Base-by-base conservation (phyloP, 192 early-diverging fungal genomes). In the Coemansia furcata region DNA sequence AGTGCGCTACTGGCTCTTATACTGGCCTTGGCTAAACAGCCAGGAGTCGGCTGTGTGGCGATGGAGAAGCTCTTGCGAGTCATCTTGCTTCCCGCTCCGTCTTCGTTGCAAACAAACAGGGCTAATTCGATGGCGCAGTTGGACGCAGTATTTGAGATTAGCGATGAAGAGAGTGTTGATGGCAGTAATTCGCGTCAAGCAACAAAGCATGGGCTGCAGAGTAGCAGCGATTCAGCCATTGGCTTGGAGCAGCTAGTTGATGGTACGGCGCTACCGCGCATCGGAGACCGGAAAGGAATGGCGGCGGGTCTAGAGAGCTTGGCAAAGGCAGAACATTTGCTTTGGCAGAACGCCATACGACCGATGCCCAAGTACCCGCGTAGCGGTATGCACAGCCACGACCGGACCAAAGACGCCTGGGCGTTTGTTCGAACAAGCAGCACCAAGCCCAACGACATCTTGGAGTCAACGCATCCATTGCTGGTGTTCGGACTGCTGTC, bases 301-400 rank as follows among this genome's bases (percentile, higher is more conserved):
- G 33, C 6, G 63, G 37, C 6, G 17, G 55, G 42, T 11, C 26
- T 21, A 29, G 43, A 19, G 40, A 59, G 7, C 30, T 11, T 71
- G 69, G 58, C 21, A 19, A 21, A 72, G 37, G 69, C 74, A 2
- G 71, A 73, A 52, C 71, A 63, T 15, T 42, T 82, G 54, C 52
- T 82, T 21, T 82, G 79, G 79, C 79, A 82, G 46, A 82, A 82
- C 60, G 64, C 79, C 3, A 59, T 77, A 35, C 71, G 79, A 9
- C 79, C 79, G 3, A 26, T 77, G 38, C 74, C 74, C 26, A 73
- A 65, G 62, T 82, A 82, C 59, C 79, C 79, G 26, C 79, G 79
- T 4, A 68, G 65, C 26, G 74, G 65, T 26, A 47, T 81, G 59
- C 60, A 65, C 33, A 63, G 47, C 15, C 65, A 73, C 19, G 68